Conservation (phyloP, 2,329 filamentous ascomycete species). For the Aspergillus glaucus region DNA sequence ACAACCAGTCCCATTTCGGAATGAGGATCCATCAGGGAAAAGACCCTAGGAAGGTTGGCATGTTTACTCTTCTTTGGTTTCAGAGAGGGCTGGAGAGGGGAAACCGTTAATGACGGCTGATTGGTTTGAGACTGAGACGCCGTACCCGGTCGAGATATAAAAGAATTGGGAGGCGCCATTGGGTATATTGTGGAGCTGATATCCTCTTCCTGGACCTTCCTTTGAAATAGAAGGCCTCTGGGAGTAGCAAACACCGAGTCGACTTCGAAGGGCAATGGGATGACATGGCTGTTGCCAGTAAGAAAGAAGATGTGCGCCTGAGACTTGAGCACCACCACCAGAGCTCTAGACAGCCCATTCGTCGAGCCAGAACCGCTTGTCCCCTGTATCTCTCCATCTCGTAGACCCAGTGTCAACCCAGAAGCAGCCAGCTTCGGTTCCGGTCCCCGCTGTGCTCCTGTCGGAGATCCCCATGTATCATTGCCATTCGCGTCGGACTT, state of each 20-base stretch:
- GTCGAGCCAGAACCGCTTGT: slow-evolving; percentile 12
- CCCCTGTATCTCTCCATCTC: slow-evolving; percentile 19
- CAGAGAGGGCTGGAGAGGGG: slow-evolving; percentile 50
- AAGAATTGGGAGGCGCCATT: slow-evolving; percentile 71
- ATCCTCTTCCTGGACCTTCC: slow-evolving; percentile 53
- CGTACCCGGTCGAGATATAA: slow-evolving; percentile 49
- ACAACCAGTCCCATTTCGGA: slow-evolving; percentile 81
- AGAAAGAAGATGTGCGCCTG: slow-evolving; percentile 93
- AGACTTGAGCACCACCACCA: slow-evolving; percentile 86
- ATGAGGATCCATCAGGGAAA: slow-evolving; percentile 78
- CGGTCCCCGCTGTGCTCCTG: slow-evolving; percentile 11
- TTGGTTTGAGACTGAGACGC: slow-evolving; percentile 28
- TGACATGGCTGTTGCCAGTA: slow-evolving; percentile 75
- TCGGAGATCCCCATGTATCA: slow-evolving; percentile 1
- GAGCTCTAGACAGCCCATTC: slow-evolving; percentile 48
- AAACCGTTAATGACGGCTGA: slow-evolving; percentile 46
- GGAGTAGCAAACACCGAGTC: slow-evolving; percentile 79
- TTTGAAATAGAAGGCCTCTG: slow-evolving; percentile 76
- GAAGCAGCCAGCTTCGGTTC: slow-evolving; percentile 17
- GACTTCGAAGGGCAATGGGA: slow-evolving; percentile 92
- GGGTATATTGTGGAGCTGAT: slow-evolving; percentile 23
- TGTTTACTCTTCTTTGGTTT: slow-evolving; percentile 51
- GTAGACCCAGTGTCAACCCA: slow-evolving; percentile 19
- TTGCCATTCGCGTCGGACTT: slow-evolving; percentile 10
- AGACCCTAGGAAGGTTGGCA: slow-evolving; percentile 57